Percentiles rank a stretch among this genome's conserved stretches.
These are phyloP conservation scores for Cucurbitaria berberidis DNA, from an alignment of 2,329 filamentous ascomycete species.

Conservation along the genomic window DNA sequence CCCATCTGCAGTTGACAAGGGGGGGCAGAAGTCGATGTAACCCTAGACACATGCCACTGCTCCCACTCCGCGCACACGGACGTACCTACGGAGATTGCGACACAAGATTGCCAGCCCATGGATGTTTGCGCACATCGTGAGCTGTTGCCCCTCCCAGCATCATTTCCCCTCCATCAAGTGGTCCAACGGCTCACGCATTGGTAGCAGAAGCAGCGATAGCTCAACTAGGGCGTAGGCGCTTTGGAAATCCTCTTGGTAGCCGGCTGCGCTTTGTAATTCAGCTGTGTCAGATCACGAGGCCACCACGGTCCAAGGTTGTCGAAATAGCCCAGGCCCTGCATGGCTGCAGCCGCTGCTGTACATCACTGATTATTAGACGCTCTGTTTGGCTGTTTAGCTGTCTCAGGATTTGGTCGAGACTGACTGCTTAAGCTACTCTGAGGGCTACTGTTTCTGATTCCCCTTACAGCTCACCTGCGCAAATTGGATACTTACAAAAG, in stretches of 20 bases:
- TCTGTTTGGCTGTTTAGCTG: neutral
- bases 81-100: constrained; percentile 12
- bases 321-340: constrained; percentile 3
- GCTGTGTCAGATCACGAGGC: constrained; percentile 3
- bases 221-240: too few species aligned
- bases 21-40: neutral
- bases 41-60: neutral
- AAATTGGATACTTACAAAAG: constrained; percentile 1
- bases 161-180: neutral
- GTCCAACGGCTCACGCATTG: neutral
- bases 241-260: too few species aligned
- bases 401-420: constrained; percentile 13
- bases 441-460: constrained; percentile 4
- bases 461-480: constrained; percentile 6
- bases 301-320: constrained; percentile 1
- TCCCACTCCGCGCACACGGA: neutral
- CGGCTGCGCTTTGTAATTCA: constrained; percentile 5
- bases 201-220: too few species aligned
- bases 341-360: constrained; percentile 3
- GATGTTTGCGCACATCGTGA: constrained; percentile 2
- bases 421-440: constrained; percentile 11
- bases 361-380: constrained; percentile 4
- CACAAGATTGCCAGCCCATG: constrained; percentile 9
- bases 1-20: neutral
- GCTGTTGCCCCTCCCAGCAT: neutral